Evolutionary conservation across 2,329 filamentous ascomycete genomes (phyloP).

Genomic region (Diplodia corticola): DNA sequence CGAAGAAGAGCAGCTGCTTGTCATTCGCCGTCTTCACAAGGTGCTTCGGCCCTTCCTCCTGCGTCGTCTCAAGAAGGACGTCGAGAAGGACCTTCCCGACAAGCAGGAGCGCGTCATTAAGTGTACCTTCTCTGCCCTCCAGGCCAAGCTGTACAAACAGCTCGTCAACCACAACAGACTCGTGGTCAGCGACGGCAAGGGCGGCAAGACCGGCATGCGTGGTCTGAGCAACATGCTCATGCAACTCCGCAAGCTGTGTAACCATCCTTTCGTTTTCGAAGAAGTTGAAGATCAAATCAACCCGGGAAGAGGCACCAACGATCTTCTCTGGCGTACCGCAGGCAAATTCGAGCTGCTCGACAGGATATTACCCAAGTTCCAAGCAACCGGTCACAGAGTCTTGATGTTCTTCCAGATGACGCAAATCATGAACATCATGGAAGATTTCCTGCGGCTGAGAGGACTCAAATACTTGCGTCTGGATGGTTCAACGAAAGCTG

Average conservation of each 20-base stretch:
- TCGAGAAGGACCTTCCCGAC: constrained; percentile 97
- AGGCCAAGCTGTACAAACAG: constrained; percentile 94
- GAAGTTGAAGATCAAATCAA: constrained; percentile 99
- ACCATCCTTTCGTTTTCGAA: constrained; percentile 98
- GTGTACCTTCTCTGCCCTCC: constrained; percentile 94
- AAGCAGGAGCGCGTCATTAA: constrained; percentile 99
- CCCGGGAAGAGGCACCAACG: constrained; percentile 81
- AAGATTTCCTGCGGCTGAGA: constrained; percentile 87
- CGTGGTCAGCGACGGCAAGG: constrained; percentile 91
- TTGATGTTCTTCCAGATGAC: constrained; percentile 99
- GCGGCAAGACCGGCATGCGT: constrained; percentile 88
- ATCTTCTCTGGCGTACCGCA: constrained; percentile 89
- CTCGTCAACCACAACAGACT: constrained; percentile 95
- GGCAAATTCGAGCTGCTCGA: constrained; percentile 98
- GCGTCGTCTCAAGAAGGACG: constrained; percentile 98
- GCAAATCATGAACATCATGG: constrained; percentile 99
- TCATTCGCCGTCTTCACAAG: constrained; percentile 98
- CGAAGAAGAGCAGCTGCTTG: constrained; percentile 98
- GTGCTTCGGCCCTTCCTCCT: constrained; percentile 95
- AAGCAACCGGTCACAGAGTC: constrained; percentile 85
- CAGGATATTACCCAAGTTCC: constrained; percentile 89
- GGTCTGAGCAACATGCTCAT: constrained; percentile 99
- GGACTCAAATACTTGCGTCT: constrained; percentile 85
- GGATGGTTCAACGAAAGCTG: constrained; percentile 95
- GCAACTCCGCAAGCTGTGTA: constrained; percentile 97